Base-by-base conservation (phyloP, 2,329 filamentous ascomycete genomes). In the Aspergillus sp. region DNA sequence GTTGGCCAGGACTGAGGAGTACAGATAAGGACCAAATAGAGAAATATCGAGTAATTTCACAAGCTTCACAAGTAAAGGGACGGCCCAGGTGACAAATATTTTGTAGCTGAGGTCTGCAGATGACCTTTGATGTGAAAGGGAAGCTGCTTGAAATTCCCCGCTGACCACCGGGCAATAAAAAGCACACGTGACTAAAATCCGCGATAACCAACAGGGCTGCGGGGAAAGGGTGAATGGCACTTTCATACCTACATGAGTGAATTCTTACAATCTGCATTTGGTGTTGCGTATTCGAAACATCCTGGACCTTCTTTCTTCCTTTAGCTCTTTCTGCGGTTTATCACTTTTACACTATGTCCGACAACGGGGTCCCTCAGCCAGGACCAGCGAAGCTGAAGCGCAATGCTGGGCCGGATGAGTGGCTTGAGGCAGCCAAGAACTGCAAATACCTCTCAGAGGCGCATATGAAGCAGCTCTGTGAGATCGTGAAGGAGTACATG, bases 401-500 rank as follows among this genome's bases (percentile, higher is more conserved):
- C 57, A 90, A 91, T 73, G 90, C 93, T 40, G 91, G 91, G 14
- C 87, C 96, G 35, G 91, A 97, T 74, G 93, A 98, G 79, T 99
- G 95, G 95, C 84, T 99, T 33, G 90, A 95, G 73, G 90, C 96
- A 76, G 95, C 95, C 45, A 97, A 96, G 78, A 90, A 95, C 77
- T 98, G 95, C 80, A 95, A 96, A 76, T 97, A 98, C 75, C 84
- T 99, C 52, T 95, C 95, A 50, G 95, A 99, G 78, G 81, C 88
- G 62, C 91, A 96, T 70, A 99, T 99, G 95, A 99, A 99, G 83
- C 90, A 96, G 76, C 84, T 99, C 49, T 99, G 95, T 76, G 95
- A 99, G 80, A 96, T 96, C 73, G 95, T 98, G 60, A 99, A 99
- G 81, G 95, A 98, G 78, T 96, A 91, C 65, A 84, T 99, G 69